A percentile compares a stretch with the other conserved stretches of the same genome.
Conservation (phyloP, 1,284 basidiomycete species). For the Ceratobasidium sp. region DNA sequence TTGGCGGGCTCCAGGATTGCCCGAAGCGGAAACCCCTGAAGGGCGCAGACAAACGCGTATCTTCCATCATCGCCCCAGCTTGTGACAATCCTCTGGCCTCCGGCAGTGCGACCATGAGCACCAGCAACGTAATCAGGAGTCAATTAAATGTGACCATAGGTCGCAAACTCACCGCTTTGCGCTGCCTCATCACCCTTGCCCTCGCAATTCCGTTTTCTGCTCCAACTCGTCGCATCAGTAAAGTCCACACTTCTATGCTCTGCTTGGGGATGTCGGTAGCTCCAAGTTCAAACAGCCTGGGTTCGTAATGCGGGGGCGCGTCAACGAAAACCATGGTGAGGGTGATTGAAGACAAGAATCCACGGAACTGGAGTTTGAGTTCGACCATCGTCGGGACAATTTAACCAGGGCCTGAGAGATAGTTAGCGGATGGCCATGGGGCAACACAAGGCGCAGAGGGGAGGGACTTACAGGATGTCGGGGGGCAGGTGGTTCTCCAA, state of each 20-base stretch:
- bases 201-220: background rate
- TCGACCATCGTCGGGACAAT: background rate
- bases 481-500: background rate
- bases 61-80: no score
- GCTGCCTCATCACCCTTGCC: background rate
- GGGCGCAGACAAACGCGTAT: no score
- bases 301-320: background rate
- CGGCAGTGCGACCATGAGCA: background rate
- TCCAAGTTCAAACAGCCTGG: background rate
- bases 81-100: background rate
- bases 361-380: slow-evolving; percentile 2
- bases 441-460: background rate
- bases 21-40: background rate
- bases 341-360: background rate
- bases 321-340: slow-evolving; percentile 2
- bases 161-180: slow-evolving; percentile 7
- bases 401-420: no score
- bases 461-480: background rate
- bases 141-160: background rate
- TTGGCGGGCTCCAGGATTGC: background rate
- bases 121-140: background rate
- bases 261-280: background rate
- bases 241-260: background rate
- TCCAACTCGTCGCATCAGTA: background rate
- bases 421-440: no score